Evolutionary conservation across 352 stramenopile species (phyloP).

Genomic region (Phytophthora crassamura): DNA sequence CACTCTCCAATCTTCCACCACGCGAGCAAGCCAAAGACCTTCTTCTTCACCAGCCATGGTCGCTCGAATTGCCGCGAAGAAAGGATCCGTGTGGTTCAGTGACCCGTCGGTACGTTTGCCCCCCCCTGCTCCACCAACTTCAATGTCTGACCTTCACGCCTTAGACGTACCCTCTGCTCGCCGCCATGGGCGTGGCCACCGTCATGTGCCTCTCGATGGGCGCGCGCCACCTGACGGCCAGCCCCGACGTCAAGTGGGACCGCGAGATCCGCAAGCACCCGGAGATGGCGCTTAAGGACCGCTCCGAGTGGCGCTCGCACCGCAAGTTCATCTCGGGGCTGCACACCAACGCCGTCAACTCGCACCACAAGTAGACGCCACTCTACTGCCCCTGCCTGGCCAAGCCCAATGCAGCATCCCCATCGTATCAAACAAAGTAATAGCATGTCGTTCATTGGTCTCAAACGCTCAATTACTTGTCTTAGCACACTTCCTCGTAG

Average conservation of each 20-base stretch:
- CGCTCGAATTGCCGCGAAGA: conserved; percentile 44
- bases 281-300: conserved; percentile 52
- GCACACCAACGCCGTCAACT: conserved; percentile 53
- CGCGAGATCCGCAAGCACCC: conserved; percentile 63
- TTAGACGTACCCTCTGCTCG: conserved; percentile 63
- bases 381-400: not conserved
- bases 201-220: conserved; percentile 51
- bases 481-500: conserved; percentile 43
- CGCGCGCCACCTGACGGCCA: conserved; percentile 58
- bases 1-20: conserved; percentile 30
- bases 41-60: conserved; percentile 30
- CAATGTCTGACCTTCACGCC: not conserved
- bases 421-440: conserved; percentile 7
- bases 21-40: conserved; percentile 6
- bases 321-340: conserved; percentile 51
- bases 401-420: conserved; percentile 1
- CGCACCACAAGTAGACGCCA: conserved; percentile 32
- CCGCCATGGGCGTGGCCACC: conserved; percentile 43
- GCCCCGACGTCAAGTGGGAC: conserved; percentile 71
- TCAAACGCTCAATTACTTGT: not conserved
- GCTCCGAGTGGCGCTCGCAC: conserved; percentile 59
- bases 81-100: conserved; percentile 50
- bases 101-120: conserved; percentile 45
- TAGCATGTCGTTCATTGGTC: conserved; percentile 7
- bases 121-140: not conserved